A percentile compares a stretch with the other conserved stretches of the same genome.
Conservation (phyloP, 73 alveolate genomes). For the Paramecium biaurelia region DNA sequence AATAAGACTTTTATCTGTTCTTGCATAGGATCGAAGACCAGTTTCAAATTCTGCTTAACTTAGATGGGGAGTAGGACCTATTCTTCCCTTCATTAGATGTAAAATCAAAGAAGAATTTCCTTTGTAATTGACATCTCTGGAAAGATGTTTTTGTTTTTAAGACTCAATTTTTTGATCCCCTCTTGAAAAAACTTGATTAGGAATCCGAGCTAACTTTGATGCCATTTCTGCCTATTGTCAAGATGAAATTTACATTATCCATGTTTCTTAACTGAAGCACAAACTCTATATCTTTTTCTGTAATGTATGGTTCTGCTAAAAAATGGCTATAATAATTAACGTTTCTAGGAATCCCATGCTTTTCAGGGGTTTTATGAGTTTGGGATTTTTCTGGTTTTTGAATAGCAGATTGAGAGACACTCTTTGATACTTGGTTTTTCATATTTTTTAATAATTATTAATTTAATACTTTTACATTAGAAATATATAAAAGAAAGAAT, state of each 20-base stretch:
- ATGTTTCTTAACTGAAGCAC: slow-evolving; percentile 1
- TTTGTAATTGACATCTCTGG: background rate
- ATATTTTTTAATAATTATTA: background rate
- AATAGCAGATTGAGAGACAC: background rate
- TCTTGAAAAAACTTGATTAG: background rate
- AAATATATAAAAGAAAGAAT: background rate
- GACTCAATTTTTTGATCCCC: background rate
- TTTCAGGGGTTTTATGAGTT: background rate
- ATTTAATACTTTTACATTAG: background rate
- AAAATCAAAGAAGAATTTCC: background rate
- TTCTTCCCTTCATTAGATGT: background rate
- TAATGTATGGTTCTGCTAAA: slow-evolving; percentile 29
- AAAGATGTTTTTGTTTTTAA: background rate
- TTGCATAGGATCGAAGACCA: background rate
- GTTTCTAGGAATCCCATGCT: slow-evolving; percentile 41
- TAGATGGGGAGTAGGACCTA: background rate
- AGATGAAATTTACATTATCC: background rate
- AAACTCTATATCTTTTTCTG: slow-evolving; percentile 54
- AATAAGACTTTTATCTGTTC: background rate
- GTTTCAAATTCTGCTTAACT: slow-evolving; percentile 33
- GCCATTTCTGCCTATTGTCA: slow-evolving; percentile 6
- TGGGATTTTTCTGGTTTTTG: background rate
- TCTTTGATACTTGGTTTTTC: background rate
- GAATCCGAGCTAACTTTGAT: background rate
- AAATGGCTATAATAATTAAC: slow-evolving; percentile 49